Conservation (phyloP, 164 flowering plant species). For the Kingdonia uniflora region DNA sequence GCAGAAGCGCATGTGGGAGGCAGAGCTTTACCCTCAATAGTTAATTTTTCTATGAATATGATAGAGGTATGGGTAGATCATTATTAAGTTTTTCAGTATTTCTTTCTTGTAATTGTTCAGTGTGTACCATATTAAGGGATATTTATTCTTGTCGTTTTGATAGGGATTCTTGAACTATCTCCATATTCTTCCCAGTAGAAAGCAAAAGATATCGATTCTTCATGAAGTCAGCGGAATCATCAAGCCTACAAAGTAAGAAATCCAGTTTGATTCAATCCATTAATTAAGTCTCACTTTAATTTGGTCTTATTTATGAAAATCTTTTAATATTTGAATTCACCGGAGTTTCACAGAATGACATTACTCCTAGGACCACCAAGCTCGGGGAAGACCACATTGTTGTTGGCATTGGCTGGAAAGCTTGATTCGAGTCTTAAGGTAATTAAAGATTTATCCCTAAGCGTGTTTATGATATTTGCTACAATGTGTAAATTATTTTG, state of each 20-base stretch:
- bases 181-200: conserved; percentile 34
- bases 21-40: conserved; percentile 45
- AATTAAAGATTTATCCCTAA: not conserved
- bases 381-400: conserved; percentile 42
- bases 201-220: conserved; percentile 42
- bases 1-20: conserved; percentile 47
- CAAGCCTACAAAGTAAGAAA: conserved; percentile 41
- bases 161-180: conserved; percentile 36
- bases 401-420: conserved; percentile 43
- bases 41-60: conserved; percentile 28
- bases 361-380: conserved; percentile 43
- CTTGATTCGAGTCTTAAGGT: conserved; percentile 33
- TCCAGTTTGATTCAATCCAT: not conserved
- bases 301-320: not conserved
- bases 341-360: conserved; percentile 17
- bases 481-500: no score
- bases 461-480: not conserved
- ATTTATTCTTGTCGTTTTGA: not conserved
- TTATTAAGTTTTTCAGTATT: not conserved
- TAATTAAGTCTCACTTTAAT: not conserved
- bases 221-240: conserved; percentile 55
- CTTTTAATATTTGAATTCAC: no score
- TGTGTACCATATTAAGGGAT: not conserved
- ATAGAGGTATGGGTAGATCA: conserved; percentile 29
- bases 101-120: not conserved